Percentiles rank a stretch among this genome's conserved stretches.
These are phyloP conservation scores for Hortiboletus flavorubellus DNA, from an alignment of 768 basidiomycete species.

Conservation along the genomic window DNA sequence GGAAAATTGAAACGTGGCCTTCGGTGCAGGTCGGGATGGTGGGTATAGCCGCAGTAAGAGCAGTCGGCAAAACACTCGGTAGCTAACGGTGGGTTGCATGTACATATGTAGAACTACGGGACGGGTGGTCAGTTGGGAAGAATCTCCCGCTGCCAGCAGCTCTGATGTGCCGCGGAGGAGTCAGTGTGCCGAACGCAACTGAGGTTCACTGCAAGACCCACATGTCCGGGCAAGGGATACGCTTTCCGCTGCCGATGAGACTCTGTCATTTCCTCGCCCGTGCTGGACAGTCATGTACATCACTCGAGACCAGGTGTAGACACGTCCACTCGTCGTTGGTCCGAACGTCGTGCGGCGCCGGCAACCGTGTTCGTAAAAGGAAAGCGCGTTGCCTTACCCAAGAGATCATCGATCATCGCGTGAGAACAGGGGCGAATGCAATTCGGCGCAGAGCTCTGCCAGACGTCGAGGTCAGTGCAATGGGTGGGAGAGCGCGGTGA, in stretches of 20 bases:
- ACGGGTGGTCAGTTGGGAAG: not conserved
- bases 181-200: not conserved
- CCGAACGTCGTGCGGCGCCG: too few species aligned
- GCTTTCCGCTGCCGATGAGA: too few species aligned
- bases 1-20: not conserved
- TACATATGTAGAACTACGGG: not conserved
- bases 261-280: too few species aligned
- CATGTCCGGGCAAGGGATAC: too few species aligned
- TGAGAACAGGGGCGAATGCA: constrained; percentile 1
- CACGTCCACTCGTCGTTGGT: too few species aligned
- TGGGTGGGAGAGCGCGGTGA: not conserved
- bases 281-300: too few species aligned
- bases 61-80: not conserved
- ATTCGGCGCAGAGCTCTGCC: too few species aligned
- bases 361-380: too few species aligned
- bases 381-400: not conserved
- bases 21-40: not conserved
- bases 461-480: too few species aligned
- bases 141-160: not conserved
- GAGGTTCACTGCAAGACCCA: too few species aligned
- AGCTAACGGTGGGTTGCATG: too few species aligned
- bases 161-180: constrained; percentile 11
- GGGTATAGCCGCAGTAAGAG: not conserved
- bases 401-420: not conserved
- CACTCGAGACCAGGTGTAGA: too few species aligned